Percentiles rank a stretch among this genome's conserved stretches.
These are phyloP conservation scores for Vitis hybrid DNA, from an alignment of 177 flowering plant species.

Conservation along the genomic window DNA sequence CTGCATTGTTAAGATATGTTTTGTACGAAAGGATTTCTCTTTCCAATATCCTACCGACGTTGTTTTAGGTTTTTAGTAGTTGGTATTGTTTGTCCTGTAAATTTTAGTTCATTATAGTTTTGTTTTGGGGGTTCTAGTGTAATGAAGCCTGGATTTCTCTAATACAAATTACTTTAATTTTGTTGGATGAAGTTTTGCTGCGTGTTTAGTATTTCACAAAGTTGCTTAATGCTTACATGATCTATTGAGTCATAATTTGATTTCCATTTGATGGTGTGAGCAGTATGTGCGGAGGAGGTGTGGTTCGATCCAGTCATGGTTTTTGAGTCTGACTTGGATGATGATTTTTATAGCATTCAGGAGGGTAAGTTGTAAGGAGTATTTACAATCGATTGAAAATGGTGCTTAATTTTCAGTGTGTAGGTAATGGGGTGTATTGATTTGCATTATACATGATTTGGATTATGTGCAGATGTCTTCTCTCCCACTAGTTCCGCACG, in stretches of 20 bases:
- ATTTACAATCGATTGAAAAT: not conserved
- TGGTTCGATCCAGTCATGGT: conserved; percentile 38
- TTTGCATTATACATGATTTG: not conserved
- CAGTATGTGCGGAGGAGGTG: conserved; percentile 25
- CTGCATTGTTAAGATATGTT: too few relatives aligned
- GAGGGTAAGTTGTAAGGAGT: conserved; percentile 30
- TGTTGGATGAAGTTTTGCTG: not conserved
- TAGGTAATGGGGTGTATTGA: not conserved
- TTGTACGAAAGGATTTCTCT: too few relatives aligned
- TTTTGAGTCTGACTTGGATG: conserved; percentile 46
- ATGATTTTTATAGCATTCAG: conserved; percentile 39
- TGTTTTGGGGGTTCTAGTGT: not conserved
- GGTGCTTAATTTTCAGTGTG: not conserved
- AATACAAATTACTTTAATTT: not conserved
- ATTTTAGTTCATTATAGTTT: too few relatives aligned
- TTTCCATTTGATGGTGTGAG: not conserved
- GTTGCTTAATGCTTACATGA: too few relatives aligned
- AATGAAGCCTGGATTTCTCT: not conserved
- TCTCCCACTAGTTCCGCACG: conserved; percentile 38
- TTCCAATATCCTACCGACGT: too few relatives aligned
- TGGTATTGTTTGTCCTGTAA: too few relatives aligned
- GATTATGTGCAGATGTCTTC: conserved; percentile 32
- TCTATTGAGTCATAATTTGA: not conserved
- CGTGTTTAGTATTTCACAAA: not conserved
- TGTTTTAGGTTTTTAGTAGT: too few relatives aligned